Evolutionary conservation across 306 rosid genomes (phyloP), one percentile per base, ranked within the genome.

Genomic region (Ceratonia siliqua): DNA sequence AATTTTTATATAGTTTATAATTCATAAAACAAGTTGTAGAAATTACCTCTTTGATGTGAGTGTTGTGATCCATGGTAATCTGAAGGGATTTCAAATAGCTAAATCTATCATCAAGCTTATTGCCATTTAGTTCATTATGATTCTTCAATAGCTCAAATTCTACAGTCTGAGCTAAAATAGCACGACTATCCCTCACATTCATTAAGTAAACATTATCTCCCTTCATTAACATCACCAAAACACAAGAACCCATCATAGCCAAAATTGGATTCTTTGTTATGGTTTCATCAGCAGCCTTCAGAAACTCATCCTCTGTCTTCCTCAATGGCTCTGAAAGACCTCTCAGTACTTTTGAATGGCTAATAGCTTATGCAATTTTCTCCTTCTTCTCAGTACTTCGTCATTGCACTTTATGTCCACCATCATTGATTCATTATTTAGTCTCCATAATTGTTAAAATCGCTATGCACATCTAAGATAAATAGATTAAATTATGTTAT

Each of bases 241-340:
- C 97, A 84, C 98, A 94, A 30, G 98, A 94, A 50, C 98, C 96
- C 92, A 94, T 91, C 64, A 94, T 77, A 49, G 96, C 97, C 33
- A 94, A 56, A 82, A 84, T 97, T 10, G 97, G 94, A 81, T 81
- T 87, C 12, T 76, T 54, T 3, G 21, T 61, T 5, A 84, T 81
- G 87, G 74, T 85, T 52, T 87, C 82, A 54, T 91, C 92, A 4
- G 81, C 68, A 57, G 3, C 69, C 52, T 78, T 85, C 72, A 89
- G 41, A 82, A 79, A 94, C 8, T 85, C 76, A 4, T 88, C 91
- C 76, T 91, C 96, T 21, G 86, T 82, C 57, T 78, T 88, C 79
- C 70, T 84, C 74, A 94, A 33, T 3, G 90, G 94, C 73, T 71
- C 81, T 0, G 96, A 89, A 71, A 94, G 87, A 7, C 87, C 90